Evolutionary conservation across 768 basidiomycete species (phyloP).

Genomic region (Calocera cornea): DNA sequence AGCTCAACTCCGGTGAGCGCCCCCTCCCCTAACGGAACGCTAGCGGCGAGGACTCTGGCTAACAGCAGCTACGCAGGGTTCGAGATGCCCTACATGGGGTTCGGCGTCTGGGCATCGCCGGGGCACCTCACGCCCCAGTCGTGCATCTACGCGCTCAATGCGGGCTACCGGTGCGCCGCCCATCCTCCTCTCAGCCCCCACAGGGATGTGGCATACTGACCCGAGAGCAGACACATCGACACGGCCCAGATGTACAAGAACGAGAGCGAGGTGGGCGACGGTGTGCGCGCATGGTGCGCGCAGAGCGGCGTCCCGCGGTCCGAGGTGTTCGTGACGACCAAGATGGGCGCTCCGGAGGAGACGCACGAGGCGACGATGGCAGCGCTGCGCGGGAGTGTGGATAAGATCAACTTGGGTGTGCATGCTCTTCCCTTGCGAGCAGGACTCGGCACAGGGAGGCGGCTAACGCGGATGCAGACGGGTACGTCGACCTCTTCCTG

Average conservation of each 20-base stretch:
- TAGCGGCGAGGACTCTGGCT: background rate
- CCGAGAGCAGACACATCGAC: conserved; percentile 42
- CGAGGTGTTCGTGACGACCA: conserved; percentile 65
- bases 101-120: conserved; percentile 60
- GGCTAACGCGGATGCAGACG: conserved; percentile 13
- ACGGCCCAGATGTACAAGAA: conserved; percentile 52
- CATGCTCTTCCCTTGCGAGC: background rate
- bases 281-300: conserved; percentile 7
- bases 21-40: background rate
- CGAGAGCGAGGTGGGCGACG: conserved; percentile 18
- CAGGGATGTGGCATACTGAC: background rate
- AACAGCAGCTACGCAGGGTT: conserved; percentile 28
- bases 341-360: conserved; percentile 42
- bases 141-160: conserved; percentile 46
- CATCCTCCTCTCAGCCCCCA: background rate
- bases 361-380: conserved; percentile 48
- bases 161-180: conserved; percentile 36
- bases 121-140: conserved; percentile 33
- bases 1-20: background rate
- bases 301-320: conserved; percentile 40
- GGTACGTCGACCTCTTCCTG: conserved; percentile 60
- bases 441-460: background rate
- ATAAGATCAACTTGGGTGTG: conserved; percentile 32
- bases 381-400: conserved; percentile 47
- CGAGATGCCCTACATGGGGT: conserved; percentile 50